Evolutionary conservation across 2,329 filamentous ascomycete species (phyloP).

Genomic region (Calonectria leucothoes): DNA sequence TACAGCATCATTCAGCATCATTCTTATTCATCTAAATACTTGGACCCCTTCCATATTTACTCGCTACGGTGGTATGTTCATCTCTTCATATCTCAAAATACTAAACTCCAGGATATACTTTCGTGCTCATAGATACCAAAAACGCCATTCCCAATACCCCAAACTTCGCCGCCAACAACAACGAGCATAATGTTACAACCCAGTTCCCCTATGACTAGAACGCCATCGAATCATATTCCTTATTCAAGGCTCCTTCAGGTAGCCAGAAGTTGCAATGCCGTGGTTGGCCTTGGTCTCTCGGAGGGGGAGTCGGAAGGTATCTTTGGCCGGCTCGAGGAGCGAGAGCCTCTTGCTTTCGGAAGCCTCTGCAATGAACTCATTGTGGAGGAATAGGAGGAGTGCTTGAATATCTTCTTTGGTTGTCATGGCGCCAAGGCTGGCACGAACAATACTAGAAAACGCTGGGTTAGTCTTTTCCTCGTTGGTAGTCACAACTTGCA

Average conservation of each 20-base stretch:
- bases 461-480: conserved; percentile 17
- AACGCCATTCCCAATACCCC: not conserved
- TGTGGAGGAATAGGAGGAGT: conserved; percentile 58
- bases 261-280: conserved; percentile 9
- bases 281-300: conserved; percentile 26
- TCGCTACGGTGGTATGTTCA: not conserved
- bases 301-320: conserved; percentile 22
- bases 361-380: conserved; percentile 28
- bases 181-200: not conserved
- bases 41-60: not conserved
- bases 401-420: conserved; percentile 64
- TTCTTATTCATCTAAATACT: not conserved
- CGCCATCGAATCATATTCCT: not conserved
- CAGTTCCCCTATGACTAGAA: not conserved
- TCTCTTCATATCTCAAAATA: not conserved
- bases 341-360: not conserved
- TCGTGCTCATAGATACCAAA: not conserved
- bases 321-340: conserved; percentile 25
- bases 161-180: not conserved
- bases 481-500: not conserved
- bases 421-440: conserved; percentile 72
- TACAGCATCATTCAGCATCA: not conserved
- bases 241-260: conserved; percentile 14
- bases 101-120: not conserved
- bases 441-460: conserved; percentile 64